Percentiles rank a stretch among this genome's conserved stretches.
Conservation (phyloP, 129 eudicot genomes). For the Arctium lappa region DNA sequence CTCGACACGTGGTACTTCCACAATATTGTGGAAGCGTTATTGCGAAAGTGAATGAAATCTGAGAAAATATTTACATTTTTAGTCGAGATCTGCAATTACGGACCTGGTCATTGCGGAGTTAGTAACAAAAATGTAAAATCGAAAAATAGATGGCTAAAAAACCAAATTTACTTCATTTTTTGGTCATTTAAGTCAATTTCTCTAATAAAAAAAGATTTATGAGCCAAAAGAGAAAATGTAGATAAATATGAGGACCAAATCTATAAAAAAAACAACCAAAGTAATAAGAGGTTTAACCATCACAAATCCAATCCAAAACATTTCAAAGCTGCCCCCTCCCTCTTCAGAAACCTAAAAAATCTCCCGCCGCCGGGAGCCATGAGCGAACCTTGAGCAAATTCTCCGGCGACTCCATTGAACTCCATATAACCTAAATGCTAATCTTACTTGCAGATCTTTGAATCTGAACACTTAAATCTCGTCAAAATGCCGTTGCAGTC, state of each 20-base stretch:
- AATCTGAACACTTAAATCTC: not conserved
- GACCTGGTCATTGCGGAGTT: too few species aligned
- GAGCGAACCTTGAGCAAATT: slow-evolving; percentile 31
- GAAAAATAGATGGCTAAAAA: too few species aligned
- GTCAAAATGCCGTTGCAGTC: slow-evolving; percentile 48
- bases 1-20: too few species aligned
- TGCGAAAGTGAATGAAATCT: too few species aligned
- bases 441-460: slow-evolving; percentile 10
- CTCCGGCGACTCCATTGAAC: slow-evolving; percentile 19
- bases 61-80: too few species aligned
- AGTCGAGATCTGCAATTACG: too few species aligned
- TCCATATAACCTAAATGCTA: slow-evolving; percentile 6
- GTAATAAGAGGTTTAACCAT: slow-evolving; percentile 20
- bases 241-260: slow-evolving; percentile 14
- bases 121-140: too few species aligned
- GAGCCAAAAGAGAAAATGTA: not conserved
- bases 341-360: slow-evolving; percentile 19
- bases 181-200: too few species aligned
- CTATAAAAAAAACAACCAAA: not conserved
- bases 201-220: too few species aligned
- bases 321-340: slow-evolving; percentile 26
- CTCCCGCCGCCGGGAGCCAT: slow-evolving; percentile 33
- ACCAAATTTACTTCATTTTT: too few species aligned
- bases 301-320: slow-evolving; percentile 15
- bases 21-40: too few species aligned